Evolutionary conservation across 2,329 filamentous ascomycete genomes (phyloP).

Genomic region (Fusarium kyushuense): DNA sequence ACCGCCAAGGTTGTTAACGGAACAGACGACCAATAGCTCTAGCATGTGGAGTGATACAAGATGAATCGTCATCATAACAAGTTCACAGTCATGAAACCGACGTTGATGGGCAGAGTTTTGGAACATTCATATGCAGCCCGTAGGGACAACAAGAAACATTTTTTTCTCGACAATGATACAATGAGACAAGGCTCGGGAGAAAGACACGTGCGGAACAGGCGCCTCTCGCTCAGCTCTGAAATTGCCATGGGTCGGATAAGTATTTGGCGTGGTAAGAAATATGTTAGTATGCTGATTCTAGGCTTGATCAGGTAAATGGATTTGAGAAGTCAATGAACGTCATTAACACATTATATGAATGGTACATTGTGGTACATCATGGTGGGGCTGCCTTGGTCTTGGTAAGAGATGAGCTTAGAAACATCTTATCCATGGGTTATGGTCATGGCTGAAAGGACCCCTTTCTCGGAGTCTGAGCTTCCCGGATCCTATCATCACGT

Average conservation of each 20-base stretch:
- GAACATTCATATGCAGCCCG: not conserved
- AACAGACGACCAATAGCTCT: conserved; percentile 37
- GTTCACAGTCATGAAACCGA: conserved; percentile 15
- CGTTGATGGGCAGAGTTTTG: not conserved
- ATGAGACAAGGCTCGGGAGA: not conserved
- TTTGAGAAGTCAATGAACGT: conserved; percentile 22
- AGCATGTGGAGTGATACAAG: conserved; percentile 26
- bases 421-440: conserved; percentile 15
- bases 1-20: conserved; percentile 18
- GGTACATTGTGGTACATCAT: conserved; percentile 26
- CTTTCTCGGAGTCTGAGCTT: conserved; percentile 26
- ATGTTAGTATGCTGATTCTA: conserved; percentile 23
- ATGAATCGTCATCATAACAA: conserved; percentile 12
- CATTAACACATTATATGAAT: conserved; percentile 12
- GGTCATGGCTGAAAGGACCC: conserved; percentile 2
- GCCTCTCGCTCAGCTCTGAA: conserved; percentile 33
- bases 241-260: conserved; percentile 33
- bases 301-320: conserved; percentile 35
- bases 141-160: not conserved
- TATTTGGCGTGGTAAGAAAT: conserved; percentile 16
- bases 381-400: conserved; percentile 14
- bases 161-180: not conserved
- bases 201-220: not conserved
- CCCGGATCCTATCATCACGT: conserved; percentile 5
- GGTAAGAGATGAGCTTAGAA: conserved; percentile 41